Base-by-base conservation (phyloP, 805 yeast genomes). In the Pichia californica region DNA sequence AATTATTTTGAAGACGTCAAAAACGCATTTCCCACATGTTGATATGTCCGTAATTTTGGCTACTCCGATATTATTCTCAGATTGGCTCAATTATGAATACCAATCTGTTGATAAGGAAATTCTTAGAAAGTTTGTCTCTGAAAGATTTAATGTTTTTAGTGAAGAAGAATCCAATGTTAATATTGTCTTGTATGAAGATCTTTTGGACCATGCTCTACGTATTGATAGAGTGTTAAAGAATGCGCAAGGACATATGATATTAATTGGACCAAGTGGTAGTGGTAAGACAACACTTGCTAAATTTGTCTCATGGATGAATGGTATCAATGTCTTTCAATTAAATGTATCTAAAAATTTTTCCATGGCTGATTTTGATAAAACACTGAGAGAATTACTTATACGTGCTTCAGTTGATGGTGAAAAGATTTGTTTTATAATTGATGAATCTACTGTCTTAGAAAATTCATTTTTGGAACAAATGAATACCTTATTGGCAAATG, bases 281-380 rank as follows among this genome's bases (percentile, higher is more conserved):
- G 97, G 97, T 1, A 86, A 85, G 58, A 73, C 87, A 0, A 81
- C 89, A 0, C 55, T 88, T 42, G 69, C 84, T 0, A 75, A 79
- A 48, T 91, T 91, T 70, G 96, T 86, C 5, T 79, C 95, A 0
- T 91, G 98, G 98, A 76, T 88, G 64, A 84, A 85, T 58, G 96
- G 96, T 0, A 56, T 86, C 16, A 72, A 68, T 23, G 69, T 79
- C 0, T 63, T 71, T 16, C 85, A 80, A 48, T 68, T 91, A 29
- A 66, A 65, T 31, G 83, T 83, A 0, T 70, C 73, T 21, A 60
- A 74, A 7, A 67, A 64, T 8, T 89, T 77, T 53, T 61, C 73
- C 0, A 64, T 84, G 15, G 52, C 51, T 0, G 84, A 88, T 40
- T 89, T 91, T 61, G 95, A 88, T 46, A 54, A 61, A 0, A 76